Conservation (phyloP, 2,329 filamentous ascomycete genomes). For the Trichoderma afroharzianum region DNA sequence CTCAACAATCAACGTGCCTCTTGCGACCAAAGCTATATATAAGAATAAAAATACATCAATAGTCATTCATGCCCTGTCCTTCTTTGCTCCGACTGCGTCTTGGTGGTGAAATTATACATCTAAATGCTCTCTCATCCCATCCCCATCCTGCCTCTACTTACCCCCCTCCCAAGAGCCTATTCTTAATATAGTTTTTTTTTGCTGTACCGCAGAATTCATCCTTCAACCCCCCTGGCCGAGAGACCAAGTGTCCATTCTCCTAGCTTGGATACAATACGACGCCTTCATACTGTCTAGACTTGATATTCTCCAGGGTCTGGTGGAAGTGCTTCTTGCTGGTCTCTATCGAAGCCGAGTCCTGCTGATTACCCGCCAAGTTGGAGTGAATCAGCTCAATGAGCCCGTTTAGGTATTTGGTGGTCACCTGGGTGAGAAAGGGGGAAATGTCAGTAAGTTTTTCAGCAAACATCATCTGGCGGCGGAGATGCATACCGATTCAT, state of each 20-base stretch:
- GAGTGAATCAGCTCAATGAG: conserved; percentile 98
- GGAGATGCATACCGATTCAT: conserved; percentile 70
- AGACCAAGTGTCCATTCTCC: background rate
- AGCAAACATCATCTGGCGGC: background rate
- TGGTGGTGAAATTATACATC: conserved; percentile 12
- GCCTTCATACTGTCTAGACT: conserved; percentile 86
- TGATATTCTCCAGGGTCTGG: conserved; percentile 91
- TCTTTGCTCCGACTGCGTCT: conserved; percentile 7
- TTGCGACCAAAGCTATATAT: background rate
- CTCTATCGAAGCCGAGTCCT: conserved; percentile 78
- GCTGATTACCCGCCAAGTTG: conserved; percentile 81
- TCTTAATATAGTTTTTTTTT: background rate
- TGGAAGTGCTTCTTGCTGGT: conserved; percentile 91
- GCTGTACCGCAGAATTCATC: background rate
- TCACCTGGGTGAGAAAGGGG: conserved; percentile 51
- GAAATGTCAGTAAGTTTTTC: conserved; percentile 19
- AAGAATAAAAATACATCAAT: conserved; percentile 18
- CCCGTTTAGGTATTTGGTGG: conserved; percentile 95
- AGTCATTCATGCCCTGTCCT: conserved; percentile 5
- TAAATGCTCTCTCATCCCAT: conserved; percentile 5
- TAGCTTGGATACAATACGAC: conserved; percentile 66
- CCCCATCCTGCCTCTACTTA: background rate
- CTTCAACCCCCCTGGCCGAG: background rate
- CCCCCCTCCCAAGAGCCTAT: background rate
- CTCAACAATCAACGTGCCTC: background rate